These are phyloP conservation scores for Piloderma croceum DNA, from an alignment of 768 basidiomycete species.

Conservation along the genomic window DNA sequence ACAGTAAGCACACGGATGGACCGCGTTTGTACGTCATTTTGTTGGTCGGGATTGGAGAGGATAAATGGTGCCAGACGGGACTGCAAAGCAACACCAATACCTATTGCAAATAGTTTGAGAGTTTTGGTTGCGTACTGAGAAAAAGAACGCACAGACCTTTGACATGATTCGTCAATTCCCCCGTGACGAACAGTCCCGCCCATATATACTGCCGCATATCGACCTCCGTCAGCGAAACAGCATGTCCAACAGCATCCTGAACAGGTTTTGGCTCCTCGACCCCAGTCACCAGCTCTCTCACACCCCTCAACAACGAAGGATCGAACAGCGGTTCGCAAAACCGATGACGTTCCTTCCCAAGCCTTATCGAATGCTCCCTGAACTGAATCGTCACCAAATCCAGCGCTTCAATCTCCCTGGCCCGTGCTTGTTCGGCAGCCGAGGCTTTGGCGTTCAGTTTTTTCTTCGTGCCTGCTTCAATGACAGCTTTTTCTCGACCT, in stretches of 20 bases:
- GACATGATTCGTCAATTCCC: constrained; percentile 64
- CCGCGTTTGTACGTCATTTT: constrained; percentile 69
- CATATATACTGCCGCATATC: constrained; percentile 68
- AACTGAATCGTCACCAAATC: constrained; percentile 78
- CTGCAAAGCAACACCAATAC: constrained; percentile 63
- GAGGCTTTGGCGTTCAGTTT: constrained; percentile 65
- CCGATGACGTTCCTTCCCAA: constrained; percentile 85
- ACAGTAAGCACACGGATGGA: constrained; percentile 56
- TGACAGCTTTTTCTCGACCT: constrained; percentile 86
- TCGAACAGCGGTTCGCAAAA: constrained; percentile 91
- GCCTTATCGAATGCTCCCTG: constrained; percentile 59
- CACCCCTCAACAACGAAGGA: constrained; percentile 46
- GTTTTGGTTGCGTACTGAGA: constrained; percentile 4
- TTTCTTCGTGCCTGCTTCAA: constrained; percentile 80
- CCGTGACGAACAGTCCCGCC: constrained; percentile 77
- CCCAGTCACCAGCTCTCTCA: constrained; percentile 22
- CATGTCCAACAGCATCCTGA: constrained; percentile 62
- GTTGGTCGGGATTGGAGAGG: constrained; percentile 54
- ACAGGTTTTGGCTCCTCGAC: constrained; percentile 35
- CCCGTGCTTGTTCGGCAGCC: constrained; percentile 76
- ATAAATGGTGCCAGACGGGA: constrained; percentile 63
- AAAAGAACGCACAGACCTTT: constrained; percentile 45
- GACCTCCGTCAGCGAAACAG: constrained; percentile 55
- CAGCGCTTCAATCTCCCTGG: constrained; percentile 75
- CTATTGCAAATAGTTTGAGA: constrained; percentile 34